Evolutionary conservation across 2,329 filamentous ascomycete genomes (phyloP), one percentile per base, ranked within the genome.

Genomic region (Aureobasidium sp.): DNA sequence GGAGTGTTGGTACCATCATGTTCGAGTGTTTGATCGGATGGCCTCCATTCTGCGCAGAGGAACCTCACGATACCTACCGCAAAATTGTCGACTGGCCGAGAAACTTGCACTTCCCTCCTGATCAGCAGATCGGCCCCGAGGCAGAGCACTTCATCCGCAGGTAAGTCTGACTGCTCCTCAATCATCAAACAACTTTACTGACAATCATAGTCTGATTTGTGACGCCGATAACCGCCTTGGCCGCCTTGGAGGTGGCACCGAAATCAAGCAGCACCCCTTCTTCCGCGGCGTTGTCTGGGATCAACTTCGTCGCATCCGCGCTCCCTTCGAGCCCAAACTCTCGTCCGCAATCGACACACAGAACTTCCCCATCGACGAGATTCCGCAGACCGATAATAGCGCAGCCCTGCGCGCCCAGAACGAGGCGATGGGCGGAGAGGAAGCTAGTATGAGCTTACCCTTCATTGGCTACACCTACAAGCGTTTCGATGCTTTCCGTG

Each of bases 41-140:
- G 94, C 94, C 94, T 61, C 94, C 94, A 34, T 99, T 99, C 84
- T 99, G 94, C 75, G 93, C 94, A 22, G 94, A 99, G 75, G 93
- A 97, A 73, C 90, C 91, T 64, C 93, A 96, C 72, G 94, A 97
- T 75, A 97, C 94, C 1, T 99, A 99, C 78, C 88, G 93, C 68
- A 99, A 99, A 83, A 99, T 99, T 75, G 91, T 99, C 70, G 96
- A 97, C 78, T 99, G 94, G 94, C 87, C 90, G 62, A 88, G 96
- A 72, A 91, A 93, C 64, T 79, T 99, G 52, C 96, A 96, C 76
- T 97, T 99, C 81, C 94, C 94, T 0, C 92, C 96, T 64, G 94
- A 99, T 75, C 89, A 97, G 70, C 89, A 90, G 64, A 81, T 99
- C 37, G 91, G 91, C 45, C 83, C 84, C 1, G 92, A 97, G 71